Evolutionary conservation across 129 eudicot species (phyloP).

Genomic region (Ambrosia trifida): DNA sequence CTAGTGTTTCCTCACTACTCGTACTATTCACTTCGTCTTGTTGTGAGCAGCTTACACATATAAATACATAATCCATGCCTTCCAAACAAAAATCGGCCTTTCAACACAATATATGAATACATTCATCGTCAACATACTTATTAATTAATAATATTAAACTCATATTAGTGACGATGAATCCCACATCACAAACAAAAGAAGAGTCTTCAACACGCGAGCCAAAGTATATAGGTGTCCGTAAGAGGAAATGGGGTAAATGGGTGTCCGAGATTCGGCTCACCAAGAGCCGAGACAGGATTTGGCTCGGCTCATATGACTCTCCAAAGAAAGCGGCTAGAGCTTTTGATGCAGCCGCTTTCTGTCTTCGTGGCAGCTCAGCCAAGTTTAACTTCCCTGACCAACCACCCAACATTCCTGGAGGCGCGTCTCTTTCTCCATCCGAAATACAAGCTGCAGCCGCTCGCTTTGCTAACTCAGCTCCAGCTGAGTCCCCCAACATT

Average conservation of each 20-base stretch:
- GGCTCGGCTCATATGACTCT: slow-evolving; percentile 46
- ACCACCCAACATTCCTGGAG: slow-evolving; percentile 44
- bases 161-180: neutral
- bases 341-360: slow-evolving; percentile 40
- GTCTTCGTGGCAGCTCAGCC: slow-evolving; percentile 40
- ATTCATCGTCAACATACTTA: too few species aligned
- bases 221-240: slow-evolving; percentile 39
- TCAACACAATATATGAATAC: too few species aligned
- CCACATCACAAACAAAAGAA: neutral
- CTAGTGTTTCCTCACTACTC: neutral
- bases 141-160: neutral
- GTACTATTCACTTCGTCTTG: neutral
- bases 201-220: slow-evolving; percentile 4
- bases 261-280: slow-evolving; percentile 45
- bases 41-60: neutral
- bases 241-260: slow-evolving; percentile 48
- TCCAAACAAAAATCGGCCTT: too few species aligned
- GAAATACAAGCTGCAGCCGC: slow-evolving; percentile 42
- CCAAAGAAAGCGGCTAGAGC: slow-evolving; percentile 47
- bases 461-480: slow-evolving; percentile 28
- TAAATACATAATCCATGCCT: neutral
- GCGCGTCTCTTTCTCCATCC: slow-evolving; percentile 29
- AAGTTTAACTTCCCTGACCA: slow-evolving; percentile 40
- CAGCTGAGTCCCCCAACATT: neutral
- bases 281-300: slow-evolving; percentile 45